Evolutionary conservation across 768 basidiomycete genomes (phyloP).

Genomic region (Leccinum sublutescens): DNA sequence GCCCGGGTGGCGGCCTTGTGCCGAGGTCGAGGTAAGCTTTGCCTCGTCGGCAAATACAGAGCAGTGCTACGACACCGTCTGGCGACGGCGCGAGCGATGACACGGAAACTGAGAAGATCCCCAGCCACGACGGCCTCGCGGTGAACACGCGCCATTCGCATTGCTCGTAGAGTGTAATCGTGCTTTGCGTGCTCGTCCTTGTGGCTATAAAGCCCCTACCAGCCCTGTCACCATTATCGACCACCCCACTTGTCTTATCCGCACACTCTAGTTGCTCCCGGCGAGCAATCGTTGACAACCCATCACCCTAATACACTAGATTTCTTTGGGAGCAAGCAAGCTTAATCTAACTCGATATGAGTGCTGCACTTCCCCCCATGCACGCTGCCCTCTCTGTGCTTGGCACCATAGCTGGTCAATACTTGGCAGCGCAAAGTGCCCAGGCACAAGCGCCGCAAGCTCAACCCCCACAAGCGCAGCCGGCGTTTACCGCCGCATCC

Average conservation of each 20-base stretch:
- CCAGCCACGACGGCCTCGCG: constrained; percentile 28
- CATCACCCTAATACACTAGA: constrained; percentile 1
- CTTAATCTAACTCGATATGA: constrained; percentile 23
- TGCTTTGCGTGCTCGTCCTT: constrained; percentile 9
- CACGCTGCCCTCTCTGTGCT: constrained; percentile 37
- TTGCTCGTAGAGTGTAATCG: constrained; percentile 18
- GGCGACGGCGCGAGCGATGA: constrained; percentile 13
- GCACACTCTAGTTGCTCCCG: constrained; percentile 27
- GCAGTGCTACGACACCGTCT: constrained; percentile 3
- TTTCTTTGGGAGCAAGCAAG: constrained; percentile 6
- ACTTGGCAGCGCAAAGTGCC: constrained; percentile 32
- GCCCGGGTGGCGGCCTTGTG: constrained; percentile 13
- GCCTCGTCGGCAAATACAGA: constrained; percentile 20
- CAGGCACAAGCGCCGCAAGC: constrained; percentile 28
- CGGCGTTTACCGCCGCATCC: constrained; percentile 9
- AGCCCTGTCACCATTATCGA: constrained; percentile 12
- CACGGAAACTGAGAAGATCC: constrained; percentile 7
- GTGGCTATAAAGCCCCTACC: constrained; percentile 27
- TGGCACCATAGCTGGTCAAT: constrained; percentile 37
- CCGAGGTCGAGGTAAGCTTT: constrained; percentile 9
- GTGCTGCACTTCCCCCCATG: constrained; percentile 33
- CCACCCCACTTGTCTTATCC: constrained; percentile 48
- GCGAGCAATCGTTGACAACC: constrained; percentile 23
- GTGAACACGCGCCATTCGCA: constrained; percentile 31
- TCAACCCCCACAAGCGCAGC: constrained; percentile 26